phyloP scores from a whole-genome alignment of 352 stramenopile genomes.

The Globisporangium okanoganense region DNA sequence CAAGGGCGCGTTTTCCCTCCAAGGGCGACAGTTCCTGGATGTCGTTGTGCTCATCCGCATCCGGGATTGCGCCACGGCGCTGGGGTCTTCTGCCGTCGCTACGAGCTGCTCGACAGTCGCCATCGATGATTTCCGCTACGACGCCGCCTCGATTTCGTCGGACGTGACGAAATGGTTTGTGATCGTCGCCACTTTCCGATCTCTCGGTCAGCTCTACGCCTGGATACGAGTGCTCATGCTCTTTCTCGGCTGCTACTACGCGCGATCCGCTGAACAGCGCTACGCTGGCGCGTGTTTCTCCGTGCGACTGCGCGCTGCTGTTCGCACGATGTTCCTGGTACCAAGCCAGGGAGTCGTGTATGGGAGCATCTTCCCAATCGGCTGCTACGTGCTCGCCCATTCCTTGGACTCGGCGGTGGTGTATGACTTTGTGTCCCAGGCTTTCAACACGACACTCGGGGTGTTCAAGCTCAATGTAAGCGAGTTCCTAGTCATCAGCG shows the following conservation, averaged over 20 bases:
- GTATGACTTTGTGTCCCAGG: conserved; percentile 20
- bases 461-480: conserved; percentile 7
- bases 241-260: conserved; percentile 15
- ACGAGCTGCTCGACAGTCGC: conserved; percentile 10
- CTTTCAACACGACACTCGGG: conserved; percentile 19
- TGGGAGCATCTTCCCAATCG: conserved; percentile 26
- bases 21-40: conserved; percentile 15
- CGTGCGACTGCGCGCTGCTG: neutral
- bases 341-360: conserved; percentile 34
- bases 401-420: conserved; percentile 20
- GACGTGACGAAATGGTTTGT: conserved; percentile 10
- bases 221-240: conserved; percentile 10
- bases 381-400: conserved; percentile 29
- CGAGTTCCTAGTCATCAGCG: conserved; percentile 8
- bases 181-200: conserved; percentile 6
- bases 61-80: neutral
- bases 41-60: conserved; percentile 12
- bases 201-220: conserved; percentile 15
- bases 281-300: neutral
- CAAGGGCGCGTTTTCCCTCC: conserved; percentile 10
- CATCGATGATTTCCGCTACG: conserved; percentile 18
- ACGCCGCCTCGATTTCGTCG: conserved; percentile 5
- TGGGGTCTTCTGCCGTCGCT: neutral
- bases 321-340: conserved; percentile 21
- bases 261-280: neutral